Evolutionary conservation across 768 basidiomycete genomes (phyloP).

Genomic region (Gymnopilus junonius): DNA sequence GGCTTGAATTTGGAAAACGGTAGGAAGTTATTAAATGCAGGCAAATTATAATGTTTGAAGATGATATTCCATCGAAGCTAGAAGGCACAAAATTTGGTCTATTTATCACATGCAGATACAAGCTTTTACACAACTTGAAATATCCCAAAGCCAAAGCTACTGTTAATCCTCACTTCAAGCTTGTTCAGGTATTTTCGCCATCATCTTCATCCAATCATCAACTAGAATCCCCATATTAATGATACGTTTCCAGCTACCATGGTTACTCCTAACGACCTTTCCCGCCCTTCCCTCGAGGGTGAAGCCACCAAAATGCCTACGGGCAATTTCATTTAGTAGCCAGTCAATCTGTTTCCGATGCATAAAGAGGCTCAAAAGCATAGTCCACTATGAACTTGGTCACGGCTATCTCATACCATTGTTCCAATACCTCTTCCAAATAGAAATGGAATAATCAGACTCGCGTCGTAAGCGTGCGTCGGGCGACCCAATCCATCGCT

Average conservation of each 20-base stretch:
- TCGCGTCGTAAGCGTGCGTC: neutral
- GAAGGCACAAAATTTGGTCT: too few relatives aligned
- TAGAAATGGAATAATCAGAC: neutral
- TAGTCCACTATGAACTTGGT: conserved; percentile 7
- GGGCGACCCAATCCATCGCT: neutral
- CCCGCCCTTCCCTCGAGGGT: conserved; percentile 3
- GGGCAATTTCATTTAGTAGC: neutral
- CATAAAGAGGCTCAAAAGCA: conserved; percentile 9
- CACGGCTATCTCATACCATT: conserved; percentile 4
- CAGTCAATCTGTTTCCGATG: neutral
- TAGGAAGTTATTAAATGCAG: too few relatives aligned
- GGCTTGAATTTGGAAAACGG: too few relatives aligned
- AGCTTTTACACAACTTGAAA: too few relatives aligned
- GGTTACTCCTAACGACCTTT: conserved; percentile 6
- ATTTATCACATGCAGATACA: too few relatives aligned
- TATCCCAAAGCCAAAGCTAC: too few relatives aligned
- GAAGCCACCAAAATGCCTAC: conserved; percentile 4
- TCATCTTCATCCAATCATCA: conserved; percentile 9
- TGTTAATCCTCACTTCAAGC: too few relatives aligned
- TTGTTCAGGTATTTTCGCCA: too few relatives aligned
- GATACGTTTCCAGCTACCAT: conserved; percentile 11
- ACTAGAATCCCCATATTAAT: conserved; percentile 15
- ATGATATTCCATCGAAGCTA: too few relatives aligned
- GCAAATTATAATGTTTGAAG: too few relatives aligned
- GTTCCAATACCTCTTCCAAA: neutral